These are phyloP conservation scores for Eucalyptus guilfoylei DNA, from an alignment of 345 rosid species.

Conservation along the genomic window DNA sequence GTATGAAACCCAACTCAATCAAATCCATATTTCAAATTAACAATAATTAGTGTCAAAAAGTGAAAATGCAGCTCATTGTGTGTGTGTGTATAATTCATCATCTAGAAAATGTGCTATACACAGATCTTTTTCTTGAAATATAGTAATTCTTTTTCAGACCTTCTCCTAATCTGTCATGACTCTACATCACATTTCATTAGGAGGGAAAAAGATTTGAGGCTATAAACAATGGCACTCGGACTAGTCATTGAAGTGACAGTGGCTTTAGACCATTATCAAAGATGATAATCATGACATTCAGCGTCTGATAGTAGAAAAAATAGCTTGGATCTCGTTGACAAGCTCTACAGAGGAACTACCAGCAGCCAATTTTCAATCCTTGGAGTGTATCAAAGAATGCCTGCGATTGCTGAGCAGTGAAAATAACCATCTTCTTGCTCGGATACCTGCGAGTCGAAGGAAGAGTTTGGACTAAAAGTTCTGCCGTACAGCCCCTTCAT, in stretches of 20 bases:
- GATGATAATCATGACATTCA: neutral
- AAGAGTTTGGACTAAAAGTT: neutral
- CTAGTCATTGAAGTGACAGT: neutral
- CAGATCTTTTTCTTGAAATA: neutral
- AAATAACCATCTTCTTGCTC: neutral
- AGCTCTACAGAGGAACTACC: neutral
- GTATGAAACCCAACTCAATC: accelerated
- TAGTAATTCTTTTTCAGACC: neutral
- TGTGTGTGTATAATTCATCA: neutral
- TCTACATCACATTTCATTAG: neutral
- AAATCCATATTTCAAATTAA: neutral
- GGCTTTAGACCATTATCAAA: neutral
- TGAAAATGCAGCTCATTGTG: neutral
- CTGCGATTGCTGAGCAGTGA: neutral
- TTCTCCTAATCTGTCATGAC: neutral
- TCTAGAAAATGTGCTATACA: neutral
- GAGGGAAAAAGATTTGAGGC: neutral
- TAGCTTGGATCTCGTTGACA: neutral
- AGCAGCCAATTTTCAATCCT: neutral
- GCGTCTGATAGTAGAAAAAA: neutral
- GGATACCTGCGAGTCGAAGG: neutral
- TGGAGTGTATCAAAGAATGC: neutral
- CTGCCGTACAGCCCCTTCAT: neutral
- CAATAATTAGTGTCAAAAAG: neutral
- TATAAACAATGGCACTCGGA: neutral